These are phyloP conservation scores for Kandelia obovata DNA, from an alignment of 345 rosid species.

Conservation along the genomic window DNA sequence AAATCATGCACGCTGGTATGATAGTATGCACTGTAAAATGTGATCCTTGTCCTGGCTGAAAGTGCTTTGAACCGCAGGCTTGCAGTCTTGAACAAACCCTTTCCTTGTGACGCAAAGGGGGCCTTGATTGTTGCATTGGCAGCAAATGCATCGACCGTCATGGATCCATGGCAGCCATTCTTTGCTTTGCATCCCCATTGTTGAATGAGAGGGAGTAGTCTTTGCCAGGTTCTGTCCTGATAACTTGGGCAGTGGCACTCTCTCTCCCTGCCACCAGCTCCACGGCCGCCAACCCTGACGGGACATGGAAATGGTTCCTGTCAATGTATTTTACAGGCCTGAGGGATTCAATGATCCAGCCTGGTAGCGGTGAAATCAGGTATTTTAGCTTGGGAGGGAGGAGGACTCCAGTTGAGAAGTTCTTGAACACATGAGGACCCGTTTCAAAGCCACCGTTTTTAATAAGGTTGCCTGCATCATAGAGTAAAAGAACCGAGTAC, in stretches of 20 bases:
- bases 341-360: constrained; percentile 89
- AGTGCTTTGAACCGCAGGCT: constrained; percentile 46
- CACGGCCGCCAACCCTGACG: constrained; percentile 52
- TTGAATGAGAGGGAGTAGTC: constrained; percentile 51
- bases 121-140: constrained; percentile 41
- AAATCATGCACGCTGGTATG: constrained; percentile 67
- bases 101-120: constrained; percentile 40
- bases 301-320: constrained; percentile 59
- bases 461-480: constrained; percentile 50
- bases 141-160: constrained; percentile 80
- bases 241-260: constrained; percentile 75
- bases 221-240: constrained; percentile 47
- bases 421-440: constrained; percentile 75
- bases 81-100: constrained; percentile 48
- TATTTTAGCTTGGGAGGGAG: constrained; percentile 53
- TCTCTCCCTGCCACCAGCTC: constrained; percentile 81
- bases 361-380: constrained; percentile 65
- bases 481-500: neutral
- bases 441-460: constrained; percentile 77
- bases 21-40: constrained; percentile 67
- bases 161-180: constrained; percentile 73
- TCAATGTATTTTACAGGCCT: constrained; percentile 76
- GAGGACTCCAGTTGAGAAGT: constrained; percentile 77
- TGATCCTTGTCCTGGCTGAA: constrained; percentile 54
- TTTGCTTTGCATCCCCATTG: constrained; percentile 70